Conservation (phyloP, 768 basidiomycete genomes). For the Mycena latifolia region DNA sequence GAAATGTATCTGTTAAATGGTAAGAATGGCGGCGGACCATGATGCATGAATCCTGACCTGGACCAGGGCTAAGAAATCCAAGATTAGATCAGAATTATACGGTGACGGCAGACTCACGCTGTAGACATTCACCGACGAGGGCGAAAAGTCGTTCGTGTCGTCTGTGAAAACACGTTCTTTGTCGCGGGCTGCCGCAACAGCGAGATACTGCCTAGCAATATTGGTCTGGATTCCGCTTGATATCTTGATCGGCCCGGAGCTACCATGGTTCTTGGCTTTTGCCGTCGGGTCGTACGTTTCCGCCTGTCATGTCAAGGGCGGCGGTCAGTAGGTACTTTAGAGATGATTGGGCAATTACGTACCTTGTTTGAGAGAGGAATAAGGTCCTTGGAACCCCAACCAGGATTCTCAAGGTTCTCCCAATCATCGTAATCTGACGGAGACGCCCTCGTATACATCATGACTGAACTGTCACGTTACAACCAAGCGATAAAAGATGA, state of each 20-base stretch:
- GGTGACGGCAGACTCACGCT: constrained; percentile 52
- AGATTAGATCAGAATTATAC: neutral
- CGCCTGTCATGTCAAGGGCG: constrained; percentile 44
- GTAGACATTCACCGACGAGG: constrained; percentile 55
- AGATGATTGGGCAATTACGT: neutral
- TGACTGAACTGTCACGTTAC: constrained; percentile 44
- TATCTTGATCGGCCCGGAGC: constrained; percentile 62
- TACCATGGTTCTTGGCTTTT: constrained; percentile 56
- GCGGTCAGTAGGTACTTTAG: no score
- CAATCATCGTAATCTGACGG: constrained; percentile 78
- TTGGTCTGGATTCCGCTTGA: constrained; percentile 56
- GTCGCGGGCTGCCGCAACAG: constrained; percentile 61
- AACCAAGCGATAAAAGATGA: neutral
- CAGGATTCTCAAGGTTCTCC: constrained; percentile 64
- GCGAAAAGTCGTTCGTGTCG: constrained; percentile 61
- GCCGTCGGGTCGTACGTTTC: constrained; percentile 53
- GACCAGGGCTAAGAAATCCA: constrained; percentile 59
- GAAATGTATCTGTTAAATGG: constrained; percentile 63
- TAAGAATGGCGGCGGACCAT: neutral
- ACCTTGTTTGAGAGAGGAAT: constrained; percentile 74
- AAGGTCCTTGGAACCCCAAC: constrained; percentile 70
- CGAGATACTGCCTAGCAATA: constrained; percentile 60
- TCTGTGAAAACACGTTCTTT: constrained; percentile 55
- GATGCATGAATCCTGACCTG: constrained; percentile 51
- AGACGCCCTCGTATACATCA: constrained; percentile 69